Conservation (phyloP, 768 basidiomycete genomes). For the Lactifluus rugatus region DNA sequence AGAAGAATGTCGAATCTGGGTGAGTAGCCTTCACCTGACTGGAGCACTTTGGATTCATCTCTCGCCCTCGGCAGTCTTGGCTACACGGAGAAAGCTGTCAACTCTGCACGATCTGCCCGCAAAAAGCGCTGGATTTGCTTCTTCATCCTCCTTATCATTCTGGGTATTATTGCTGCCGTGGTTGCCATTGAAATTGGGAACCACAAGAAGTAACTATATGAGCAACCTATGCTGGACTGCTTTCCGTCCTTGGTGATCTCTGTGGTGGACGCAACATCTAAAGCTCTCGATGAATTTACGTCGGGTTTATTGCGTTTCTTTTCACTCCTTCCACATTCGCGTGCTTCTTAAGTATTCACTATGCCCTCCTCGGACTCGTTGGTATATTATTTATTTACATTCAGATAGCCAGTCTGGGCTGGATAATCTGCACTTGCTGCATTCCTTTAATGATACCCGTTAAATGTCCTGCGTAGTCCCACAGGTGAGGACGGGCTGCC, state of each 20-base stretch:
- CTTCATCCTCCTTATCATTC: slow-evolving; percentile 50
- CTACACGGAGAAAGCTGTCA: slow-evolving; percentile 82
- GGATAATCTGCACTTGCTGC: neutral
- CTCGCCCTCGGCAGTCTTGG: slow-evolving; percentile 40
- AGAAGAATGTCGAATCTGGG: slow-evolving; percentile 83
- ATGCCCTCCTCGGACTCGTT: slow-evolving; percentile 1
- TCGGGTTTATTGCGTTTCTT: neutral
- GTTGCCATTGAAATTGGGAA: slow-evolving; percentile 48
- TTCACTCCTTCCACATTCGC: neutral
- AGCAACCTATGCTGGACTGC: neutral
- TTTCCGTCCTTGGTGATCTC: neutral
- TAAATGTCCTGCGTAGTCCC: neutral
- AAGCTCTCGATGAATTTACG: neutral
- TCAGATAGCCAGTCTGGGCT: neutral
- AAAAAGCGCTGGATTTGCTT: slow-evolving; percentile 99
- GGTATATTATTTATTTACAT: neutral
- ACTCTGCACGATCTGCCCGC: slow-evolving; percentile 77
- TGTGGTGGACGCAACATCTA: neutral
- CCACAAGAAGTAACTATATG: slow-evolving; percentile 26
- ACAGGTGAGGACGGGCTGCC: too few relatives aligned
- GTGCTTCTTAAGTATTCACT: neutral
- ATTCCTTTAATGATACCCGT: slow-evolving; percentile 9
- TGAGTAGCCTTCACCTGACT: slow-evolving; percentile 28
- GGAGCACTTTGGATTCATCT: slow-evolving; percentile 3
- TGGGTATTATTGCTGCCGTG: slow-evolving; percentile 58